Base-by-base conservation (phyloP, 352 stramenopile genomes). In the Globisporangium cystogenes region DNA sequence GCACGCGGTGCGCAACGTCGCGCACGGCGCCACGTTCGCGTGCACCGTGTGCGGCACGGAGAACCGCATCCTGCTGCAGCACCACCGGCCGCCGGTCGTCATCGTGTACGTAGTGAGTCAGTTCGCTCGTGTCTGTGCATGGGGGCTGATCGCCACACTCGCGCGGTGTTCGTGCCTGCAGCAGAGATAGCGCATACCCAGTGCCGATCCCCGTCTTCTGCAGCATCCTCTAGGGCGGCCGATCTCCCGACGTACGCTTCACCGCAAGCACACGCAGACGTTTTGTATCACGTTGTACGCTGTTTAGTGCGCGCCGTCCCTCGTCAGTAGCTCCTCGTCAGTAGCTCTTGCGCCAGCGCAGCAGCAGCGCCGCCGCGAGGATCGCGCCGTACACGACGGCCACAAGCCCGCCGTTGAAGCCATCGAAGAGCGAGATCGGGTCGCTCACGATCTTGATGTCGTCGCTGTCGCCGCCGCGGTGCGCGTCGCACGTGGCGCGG, bases 131-230 rank as follows among this genome's bases (percentile, higher is more conserved):
- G n/a, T n/a, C n/a, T n/a, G n/a, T n/a, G n/a, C n/a, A n/a, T n/a
- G 49, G 39, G 12, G 21, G 14, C 29, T 45, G 35, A 23, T n/a
- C 46, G 7, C 15, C 53, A 33, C 39, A 36, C 41, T 18, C 12
- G 44, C 14, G 3, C 36, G 43, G 10, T 27, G 29, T 31, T 10
- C 48, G 29, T 23, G 7, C 3, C n/a, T 33, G 7, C 48, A 37
- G 42, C 36, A 77, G 61, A n/a, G 68, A 62, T 2, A 59, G 49
- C 15, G 57, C 49, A 41, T 72, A 72, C 35, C 78, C 76, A 46
- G 43, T 90, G 11, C 80, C 80, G 31, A 66, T 90, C 36, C 80
- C 80, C 16, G 58, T 90, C 44, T 69, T 90, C 43, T 90, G 80
- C 66, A 69, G 29, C 54, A 71, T 88, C 20, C 29, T 62, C 48